Percentiles rank a stretch among this genome's conserved stretches.
These are phyloP conservation scores for Didymella lethalis DNA, from an alignment of 2,329 filamentous ascomycete species.

Conservation along the genomic window DNA sequence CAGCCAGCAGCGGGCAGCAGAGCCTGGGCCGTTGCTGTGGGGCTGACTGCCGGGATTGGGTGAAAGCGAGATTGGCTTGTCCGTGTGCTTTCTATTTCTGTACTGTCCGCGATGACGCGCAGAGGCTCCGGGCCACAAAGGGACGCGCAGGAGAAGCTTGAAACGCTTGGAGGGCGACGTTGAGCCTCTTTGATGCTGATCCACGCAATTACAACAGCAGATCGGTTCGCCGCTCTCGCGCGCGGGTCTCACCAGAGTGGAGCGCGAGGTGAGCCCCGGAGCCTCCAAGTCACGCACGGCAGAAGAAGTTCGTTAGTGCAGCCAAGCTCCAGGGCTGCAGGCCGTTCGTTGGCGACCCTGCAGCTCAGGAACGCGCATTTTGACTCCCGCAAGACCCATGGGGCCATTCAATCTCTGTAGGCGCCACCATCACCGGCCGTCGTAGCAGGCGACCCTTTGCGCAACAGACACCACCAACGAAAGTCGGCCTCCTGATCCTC, in stretches of 20 bases:
- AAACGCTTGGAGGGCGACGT: conserved; percentile 8
- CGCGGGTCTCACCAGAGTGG: conserved; percentile 1
- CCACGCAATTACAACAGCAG: background rate
- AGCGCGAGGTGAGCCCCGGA: background rate
- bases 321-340: conserved; percentile 10
- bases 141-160: conserved; percentile 1
- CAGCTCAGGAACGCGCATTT: conserved; percentile 9
- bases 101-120: conserved; percentile 13
- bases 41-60: conserved; percentile 25
- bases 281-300: conserved; percentile 9
- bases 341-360: conserved; percentile 3
- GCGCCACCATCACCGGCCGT: conserved; percentile 9
- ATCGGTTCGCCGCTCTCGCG: background rate
- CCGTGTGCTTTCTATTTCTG: conserved; percentile 18
- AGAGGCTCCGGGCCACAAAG: conserved; percentile 7
- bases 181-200: conserved; percentile 1
- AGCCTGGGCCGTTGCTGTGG: conserved; percentile 14
- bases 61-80: conserved; percentile 28
- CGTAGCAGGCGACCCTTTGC: conserved; percentile 11
- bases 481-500: conserved; percentile 8
- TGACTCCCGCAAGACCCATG: conserved; percentile 11
- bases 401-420: conserved; percentile 3
- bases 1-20: conserved; percentile 17
- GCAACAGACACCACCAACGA: conserved; percentile 4
- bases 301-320: background rate